Conservation (phyloP, 2,329 filamentous ascomycete genomes). For the Zalaria sp. region DNA sequence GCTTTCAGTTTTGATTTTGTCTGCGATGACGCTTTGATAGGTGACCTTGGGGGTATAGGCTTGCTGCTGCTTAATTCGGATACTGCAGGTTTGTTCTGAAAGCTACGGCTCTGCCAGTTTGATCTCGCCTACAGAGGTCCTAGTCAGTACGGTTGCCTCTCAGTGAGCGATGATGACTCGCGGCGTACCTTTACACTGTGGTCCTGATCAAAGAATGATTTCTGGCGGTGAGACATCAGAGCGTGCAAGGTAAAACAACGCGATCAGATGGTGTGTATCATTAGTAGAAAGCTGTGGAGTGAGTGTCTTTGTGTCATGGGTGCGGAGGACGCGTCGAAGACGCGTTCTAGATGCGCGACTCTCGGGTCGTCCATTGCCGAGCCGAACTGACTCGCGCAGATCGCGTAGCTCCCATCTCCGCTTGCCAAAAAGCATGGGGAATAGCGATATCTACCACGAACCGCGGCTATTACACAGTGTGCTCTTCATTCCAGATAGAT, state of each 20-base stretch:
- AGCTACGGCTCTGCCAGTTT: constrained; percentile 8
- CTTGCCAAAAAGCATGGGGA: too few species aligned
- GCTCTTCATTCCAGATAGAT: too few species aligned
- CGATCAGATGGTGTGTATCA: too few species aligned
- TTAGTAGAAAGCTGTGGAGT: too few species aligned
- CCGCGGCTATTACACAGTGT: too few species aligned
- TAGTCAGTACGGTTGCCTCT: neutral
- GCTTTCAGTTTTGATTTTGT: constrained; percentile 41
- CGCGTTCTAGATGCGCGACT: too few species aligned
- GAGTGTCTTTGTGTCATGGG: too few species aligned
- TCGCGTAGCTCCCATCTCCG: too few species aligned
- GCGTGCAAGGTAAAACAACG: neutral
- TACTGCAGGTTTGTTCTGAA: constrained; percentile 11
- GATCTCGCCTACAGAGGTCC: constrained; percentile 6
- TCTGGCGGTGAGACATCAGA: constrained; percentile 32
- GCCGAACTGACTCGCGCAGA: too few species aligned
- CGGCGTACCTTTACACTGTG: constrained; percentile 24
- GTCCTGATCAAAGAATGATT: constrained; percentile 37
- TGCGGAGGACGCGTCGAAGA: too few species aligned
- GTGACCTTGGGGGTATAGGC: constrained; percentile 17
- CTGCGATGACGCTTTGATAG: constrained; percentile 36
- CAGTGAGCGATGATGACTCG: neutral
- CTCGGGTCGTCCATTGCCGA: too few species aligned
- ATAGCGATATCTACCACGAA: too few species aligned
- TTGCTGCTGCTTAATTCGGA: constrained; percentile 10